Percentiles rank a stretch among this genome's conserved stretches.
These are phyloP conservation scores for Naganishia albida DNA, from an alignment of 1,284 basidiomycete genomes.

Conservation along the genomic window DNA sequence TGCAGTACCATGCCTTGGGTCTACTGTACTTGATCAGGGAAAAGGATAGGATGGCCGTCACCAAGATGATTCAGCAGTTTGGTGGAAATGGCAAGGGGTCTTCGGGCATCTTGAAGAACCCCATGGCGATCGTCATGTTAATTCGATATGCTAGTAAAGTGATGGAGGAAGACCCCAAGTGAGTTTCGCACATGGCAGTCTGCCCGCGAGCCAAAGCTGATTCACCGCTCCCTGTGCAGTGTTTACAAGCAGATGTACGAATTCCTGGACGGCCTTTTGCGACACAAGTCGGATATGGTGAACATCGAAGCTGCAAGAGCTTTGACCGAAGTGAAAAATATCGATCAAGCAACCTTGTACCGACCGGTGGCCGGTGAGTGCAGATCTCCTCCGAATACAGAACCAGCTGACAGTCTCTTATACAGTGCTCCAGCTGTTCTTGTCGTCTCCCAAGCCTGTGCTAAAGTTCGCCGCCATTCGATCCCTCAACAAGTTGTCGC, in stretches of 20 bases:
- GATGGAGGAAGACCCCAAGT: constrained; percentile 98
- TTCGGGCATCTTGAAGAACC: constrained; percentile 81
- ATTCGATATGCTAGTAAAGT: constrained; percentile 97
- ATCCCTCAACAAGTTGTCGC: constrained; percentile 84
- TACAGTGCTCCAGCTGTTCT: constrained; percentile 84
- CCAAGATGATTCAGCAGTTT: constrained; percentile 98
- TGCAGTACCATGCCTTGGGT: constrained; percentile 96
- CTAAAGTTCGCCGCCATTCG: constrained; percentile 98
- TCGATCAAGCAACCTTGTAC: constrained; percentile 73
- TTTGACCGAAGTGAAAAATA: constrained; percentile 92
- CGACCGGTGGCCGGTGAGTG: constrained; percentile 77
- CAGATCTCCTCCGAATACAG: neutral
- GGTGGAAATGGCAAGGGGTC: constrained; percentile 70
- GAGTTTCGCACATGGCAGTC: constrained; percentile 46
- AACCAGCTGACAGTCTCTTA: constrained; percentile 12
- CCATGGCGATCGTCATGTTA: constrained; percentile 99
- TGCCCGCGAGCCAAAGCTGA: constrained; percentile 8
- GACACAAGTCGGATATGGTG: constrained; percentile 99
- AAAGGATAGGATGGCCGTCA: constrained; percentile 97
- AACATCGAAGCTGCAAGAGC: constrained; percentile 97
- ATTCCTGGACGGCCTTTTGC: constrained; percentile 89
- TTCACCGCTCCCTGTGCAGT: constrained; percentile 55
- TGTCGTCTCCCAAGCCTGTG: constrained; percentile 88
- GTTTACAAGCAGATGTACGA: constrained; percentile 91
- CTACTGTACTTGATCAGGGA: constrained; percentile 92